Conservation (phyloP, 306 rosid species). For the Prosopis cineraria region DNA sequence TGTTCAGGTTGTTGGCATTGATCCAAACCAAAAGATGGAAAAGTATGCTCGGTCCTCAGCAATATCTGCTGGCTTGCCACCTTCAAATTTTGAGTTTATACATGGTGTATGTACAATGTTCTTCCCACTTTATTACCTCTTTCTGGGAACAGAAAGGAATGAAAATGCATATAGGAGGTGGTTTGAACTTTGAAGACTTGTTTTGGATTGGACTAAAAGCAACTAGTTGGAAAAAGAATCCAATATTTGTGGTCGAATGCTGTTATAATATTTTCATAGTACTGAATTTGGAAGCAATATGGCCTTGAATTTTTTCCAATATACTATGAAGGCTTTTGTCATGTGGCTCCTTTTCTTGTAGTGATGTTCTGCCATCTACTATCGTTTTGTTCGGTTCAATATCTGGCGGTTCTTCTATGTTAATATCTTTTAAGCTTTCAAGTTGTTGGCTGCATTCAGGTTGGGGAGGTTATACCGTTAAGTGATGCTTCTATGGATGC, state of each 20-base stretch:
- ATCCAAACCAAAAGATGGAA: constrained; percentile 85
- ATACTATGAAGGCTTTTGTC: constrained; percentile 13
- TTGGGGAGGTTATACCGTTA: constrained; percentile 84
- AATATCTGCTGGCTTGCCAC: constrained; percentile 59
- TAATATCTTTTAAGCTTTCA: constrained; percentile 26
- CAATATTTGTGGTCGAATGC: not conserved
- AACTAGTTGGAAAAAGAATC: not conserved
- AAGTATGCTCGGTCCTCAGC: constrained; percentile 76
- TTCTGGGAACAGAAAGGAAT: not conserved
- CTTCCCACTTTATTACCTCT: constrained; percentile 19
- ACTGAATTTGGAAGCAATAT: constrained; percentile 8
- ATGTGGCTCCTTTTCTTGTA: constrained; percentile 2
- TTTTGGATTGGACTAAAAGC: not conserved
- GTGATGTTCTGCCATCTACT: not conserved
- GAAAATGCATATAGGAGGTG: not conserved
- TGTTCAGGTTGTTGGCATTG: constrained; percentile 70
- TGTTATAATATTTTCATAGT: not conserved
- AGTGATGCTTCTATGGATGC: constrained; percentile 91
- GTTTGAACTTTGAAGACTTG: not conserved
- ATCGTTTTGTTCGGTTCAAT: not conserved
- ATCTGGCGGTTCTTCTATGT: not conserved
- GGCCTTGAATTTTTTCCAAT: not conserved
- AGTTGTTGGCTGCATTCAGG: constrained; percentile 48
- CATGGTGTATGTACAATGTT: constrained; percentile 62
- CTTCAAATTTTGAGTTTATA: constrained; percentile 64